A percentile compares a stretch with the other conserved stretches of the same genome.
phyloP scores from a whole-genome alignment of 331 rosid species.

The Quercus phellos region DNA sequence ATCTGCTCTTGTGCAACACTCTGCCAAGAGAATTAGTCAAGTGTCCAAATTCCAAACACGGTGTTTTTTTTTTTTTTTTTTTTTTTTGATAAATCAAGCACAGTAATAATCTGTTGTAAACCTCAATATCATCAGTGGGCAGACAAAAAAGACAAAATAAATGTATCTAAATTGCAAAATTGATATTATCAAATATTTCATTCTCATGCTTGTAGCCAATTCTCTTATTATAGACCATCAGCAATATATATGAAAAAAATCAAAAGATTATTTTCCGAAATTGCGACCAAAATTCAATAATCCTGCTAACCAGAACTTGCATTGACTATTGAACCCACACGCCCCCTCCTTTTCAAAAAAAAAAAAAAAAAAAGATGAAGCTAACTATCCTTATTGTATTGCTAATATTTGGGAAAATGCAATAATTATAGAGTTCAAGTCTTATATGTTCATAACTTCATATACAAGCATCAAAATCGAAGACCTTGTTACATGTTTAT shows the following conservation, averaged over 20 bases:
- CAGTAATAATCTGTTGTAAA: neutral
- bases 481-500: neutral
- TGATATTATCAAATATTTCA: neutral
- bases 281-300: neutral
- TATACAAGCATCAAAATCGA: neutral
- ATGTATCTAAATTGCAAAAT: neutral
- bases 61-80: neutral
- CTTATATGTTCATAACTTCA: no score
- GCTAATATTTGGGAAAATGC: neutral
- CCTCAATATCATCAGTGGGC: neutral
- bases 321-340: neutral
- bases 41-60: neutral
- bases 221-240: neutral
- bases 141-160: neutral
- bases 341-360: neutral
- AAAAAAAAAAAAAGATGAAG: neutral
- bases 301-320: neutral
- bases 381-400: neutral
- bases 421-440: neutral
- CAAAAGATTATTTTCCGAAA: neutral
- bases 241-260: neutral
- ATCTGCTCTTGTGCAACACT: constrained; percentile 14
- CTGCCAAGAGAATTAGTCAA: neutral
- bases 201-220: neutral
- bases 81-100: neutral